Conservation (phyloP, 2,329 filamentous ascomycete genomes). For the Dactylellina cionopaga region DNA sequence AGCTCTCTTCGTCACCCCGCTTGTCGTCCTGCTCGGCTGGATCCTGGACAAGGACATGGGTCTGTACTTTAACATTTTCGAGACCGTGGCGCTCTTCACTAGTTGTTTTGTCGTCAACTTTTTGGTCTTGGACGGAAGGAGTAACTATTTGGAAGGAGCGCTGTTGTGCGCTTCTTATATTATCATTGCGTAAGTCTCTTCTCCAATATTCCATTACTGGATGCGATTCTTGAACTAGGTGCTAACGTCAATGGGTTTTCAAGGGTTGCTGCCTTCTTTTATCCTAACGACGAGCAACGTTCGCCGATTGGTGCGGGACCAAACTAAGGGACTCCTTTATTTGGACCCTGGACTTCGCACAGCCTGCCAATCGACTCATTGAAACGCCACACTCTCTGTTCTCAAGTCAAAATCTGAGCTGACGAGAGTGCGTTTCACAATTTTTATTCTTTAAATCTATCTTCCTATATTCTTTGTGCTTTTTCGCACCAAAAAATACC, state of each 20-base stretch:
- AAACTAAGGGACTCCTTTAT: conserved; percentile 40
- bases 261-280: conserved; percentile 51
- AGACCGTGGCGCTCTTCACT: conserved; percentile 86
- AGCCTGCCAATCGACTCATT: too few relatives aligned
- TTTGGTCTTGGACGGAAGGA: conserved; percentile 82
- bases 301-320: conserved; percentile 48
- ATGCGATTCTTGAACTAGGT: background rate
- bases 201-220: background rate
- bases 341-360: too few relatives aligned
- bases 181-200: conserved; percentile 51
- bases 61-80: conserved; percentile 86
- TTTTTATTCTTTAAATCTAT: too few relatives aligned
- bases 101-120: conserved; percentile 89
- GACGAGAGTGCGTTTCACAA: too few relatives aligned
- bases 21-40: conserved; percentile 78
- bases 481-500: conserved; percentile 25
- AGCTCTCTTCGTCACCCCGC: conserved; percentile 74
- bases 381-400: too few relatives aligned
- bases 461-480: background rate
- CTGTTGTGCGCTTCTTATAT: conserved; percentile 65
- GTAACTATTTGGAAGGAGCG: conserved; percentile 82
- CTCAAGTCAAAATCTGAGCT: too few relatives aligned
- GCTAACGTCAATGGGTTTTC: conserved; percentile 3
- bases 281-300: conserved; percentile 48
- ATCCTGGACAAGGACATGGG: conserved; percentile 75